A percentile compares a stretch with the other conserved stretches of the same genome.
Evolutionary conservation across 2,329 filamentous ascomycete species (phyloP).

Genomic region (Scortechinia acanthostroma): DNA sequence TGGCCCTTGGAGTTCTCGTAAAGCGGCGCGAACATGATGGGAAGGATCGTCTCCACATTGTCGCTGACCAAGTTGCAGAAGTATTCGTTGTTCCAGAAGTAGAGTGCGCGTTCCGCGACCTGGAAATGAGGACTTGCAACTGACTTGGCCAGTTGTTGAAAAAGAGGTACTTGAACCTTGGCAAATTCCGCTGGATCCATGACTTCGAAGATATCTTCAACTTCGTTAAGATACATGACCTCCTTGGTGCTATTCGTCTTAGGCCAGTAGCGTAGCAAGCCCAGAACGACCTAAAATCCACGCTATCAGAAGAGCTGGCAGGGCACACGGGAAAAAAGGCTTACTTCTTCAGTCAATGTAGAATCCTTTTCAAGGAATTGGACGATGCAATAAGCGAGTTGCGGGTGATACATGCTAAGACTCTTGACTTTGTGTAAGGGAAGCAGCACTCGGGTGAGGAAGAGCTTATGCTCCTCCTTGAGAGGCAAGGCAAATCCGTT

Average conservation of each 20-base stretch:
- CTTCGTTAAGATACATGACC: slow-evolving; percentile 98
- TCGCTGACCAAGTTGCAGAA: slow-evolving; percentile 99
- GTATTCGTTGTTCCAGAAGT: slow-evolving; percentile 99
- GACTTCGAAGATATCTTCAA: slow-evolving; percentile 98
- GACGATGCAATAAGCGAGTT: slow-evolving; percentile 96
- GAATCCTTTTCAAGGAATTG: slow-evolving; percentile 98
- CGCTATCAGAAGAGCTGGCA: slow-evolving; percentile 3
- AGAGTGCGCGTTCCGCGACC: slow-evolving; percentile 90
- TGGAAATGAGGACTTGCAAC: slow-evolving; percentile 98
- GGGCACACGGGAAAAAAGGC: slow-evolving; percentile 14
- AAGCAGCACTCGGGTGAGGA: slow-evolving; percentile 84
- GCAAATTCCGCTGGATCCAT: slow-evolving; percentile 99
- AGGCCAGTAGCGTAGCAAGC: slow-evolving; percentile 91
- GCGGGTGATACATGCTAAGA: slow-evolving; percentile 98
- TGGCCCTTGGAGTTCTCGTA: slow-evolving; percentile 99
- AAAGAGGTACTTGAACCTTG: slow-evolving; percentile 95
- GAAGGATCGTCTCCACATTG: slow-evolving; percentile 95
- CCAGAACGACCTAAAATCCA: slow-evolving; percentile 72
- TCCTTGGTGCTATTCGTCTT: slow-evolving; percentile 99
- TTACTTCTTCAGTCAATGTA: slow-evolving; percentile 88
- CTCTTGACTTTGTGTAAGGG: slow-evolving; percentile 98
- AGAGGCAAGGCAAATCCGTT: slow-evolving; percentile 94
- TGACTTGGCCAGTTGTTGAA: slow-evolving; percentile 94
- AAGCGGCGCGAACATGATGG: slow-evolving; percentile 97
- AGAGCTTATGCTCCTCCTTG: slow-evolving; percentile 98